Percentiles rank a stretch among this genome's conserved stretches.
These are phyloP conservation scores for Penicillium vulpinum DNA, from an alignment of 2,329 filamentous ascomycete species.

Conservation along the genomic window DNA sequence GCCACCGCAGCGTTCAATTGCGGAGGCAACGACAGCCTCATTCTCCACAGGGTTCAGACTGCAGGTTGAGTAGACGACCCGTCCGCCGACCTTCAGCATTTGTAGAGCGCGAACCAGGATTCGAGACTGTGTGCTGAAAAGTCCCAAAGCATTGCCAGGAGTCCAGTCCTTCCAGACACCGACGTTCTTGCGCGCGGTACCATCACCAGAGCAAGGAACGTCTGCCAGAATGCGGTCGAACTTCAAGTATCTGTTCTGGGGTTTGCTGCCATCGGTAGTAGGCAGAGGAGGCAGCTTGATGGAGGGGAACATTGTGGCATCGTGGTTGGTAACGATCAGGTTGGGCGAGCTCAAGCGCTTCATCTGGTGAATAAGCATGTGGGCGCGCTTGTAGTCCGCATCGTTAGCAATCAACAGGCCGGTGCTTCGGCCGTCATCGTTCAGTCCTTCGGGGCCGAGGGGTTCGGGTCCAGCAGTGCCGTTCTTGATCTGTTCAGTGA, in stretches of 20 bases:
- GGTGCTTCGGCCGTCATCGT: constrained; percentile 82
- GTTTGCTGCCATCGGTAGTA: constrained; percentile 54
- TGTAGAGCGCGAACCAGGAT: constrained; percentile 91
- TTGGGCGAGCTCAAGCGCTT: constrained; percentile 97
- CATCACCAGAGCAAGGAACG: constrained; percentile 95
- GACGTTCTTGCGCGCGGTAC: constrained; percentile 88
- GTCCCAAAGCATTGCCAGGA: constrained; percentile 79
- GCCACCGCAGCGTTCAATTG: constrained; percentile 88
- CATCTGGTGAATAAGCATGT: constrained; percentile 96
- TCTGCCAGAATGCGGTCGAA: constrained; percentile 96
- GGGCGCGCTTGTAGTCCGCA: constrained; percentile 91
- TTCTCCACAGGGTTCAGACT: constrained; percentile 99
- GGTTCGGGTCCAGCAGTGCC: constrained; percentile 57
- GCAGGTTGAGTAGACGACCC: constrained; percentile 97
- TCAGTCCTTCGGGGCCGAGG: constrained; percentile 52
- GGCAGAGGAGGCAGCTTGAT: constrained; percentile 72
- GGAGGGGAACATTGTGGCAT: constrained; percentile 91
- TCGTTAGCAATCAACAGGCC: constrained; percentile 95
- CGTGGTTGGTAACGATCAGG: constrained; percentile 94
- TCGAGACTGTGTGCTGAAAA: constrained; percentile 82
- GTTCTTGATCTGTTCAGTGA: constrained; percentile 63
- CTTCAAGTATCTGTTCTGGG: constrained; percentile 74
- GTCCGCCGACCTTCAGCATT: constrained; percentile 91
- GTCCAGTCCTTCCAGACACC: constrained; percentile 96
- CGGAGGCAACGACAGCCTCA: constrained; percentile 84